These are phyloP conservation scores for Peronospora destructor DNA, from an alignment of 352 stramenopile species.

Conservation along the genomic window DNA sequence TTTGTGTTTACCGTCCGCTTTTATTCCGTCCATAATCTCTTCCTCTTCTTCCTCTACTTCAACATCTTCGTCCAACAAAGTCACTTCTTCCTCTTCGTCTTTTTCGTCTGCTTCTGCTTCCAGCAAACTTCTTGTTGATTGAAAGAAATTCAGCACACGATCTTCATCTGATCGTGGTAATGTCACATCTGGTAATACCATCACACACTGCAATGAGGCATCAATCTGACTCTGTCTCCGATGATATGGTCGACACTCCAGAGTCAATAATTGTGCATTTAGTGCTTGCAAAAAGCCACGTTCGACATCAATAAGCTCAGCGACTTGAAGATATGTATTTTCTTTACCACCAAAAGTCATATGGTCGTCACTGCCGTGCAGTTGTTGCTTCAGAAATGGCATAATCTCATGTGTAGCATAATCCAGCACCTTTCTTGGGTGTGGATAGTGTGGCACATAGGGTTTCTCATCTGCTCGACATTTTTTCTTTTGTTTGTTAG, in stretches of 20 bases:
- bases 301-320: constrained; percentile 59
- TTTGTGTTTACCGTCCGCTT: constrained; percentile 21
- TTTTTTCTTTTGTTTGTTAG: constrained; percentile 26
- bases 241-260: constrained; percentile 51
- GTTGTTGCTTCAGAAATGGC: constrained; percentile 49
- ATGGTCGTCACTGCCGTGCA: constrained; percentile 8
- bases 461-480: constrained; percentile 19
- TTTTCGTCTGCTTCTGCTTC: constrained; percentile 13
- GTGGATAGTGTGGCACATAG: constrained; percentile 60
- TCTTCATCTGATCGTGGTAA: constrained; percentile 52
- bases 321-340: constrained; percentile 59
- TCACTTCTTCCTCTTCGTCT: constrained; percentile 13
- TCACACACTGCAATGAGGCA: constrained; percentile 59
- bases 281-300: constrained; percentile 49
- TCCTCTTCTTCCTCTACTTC: constrained; percentile 12
- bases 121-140: constrained; percentile 29
- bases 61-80: constrained; percentile 11
- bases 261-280: constrained; percentile 54
- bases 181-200: constrained; percentile 76
- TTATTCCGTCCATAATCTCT: constrained; percentile 6
- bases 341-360: constrained; percentile 1
- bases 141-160: constrained; percentile 35
- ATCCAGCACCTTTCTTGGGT: constrained; percentile 56
- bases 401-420: constrained; percentile 74
- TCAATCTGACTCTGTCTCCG: constrained; percentile 70